These are phyloP conservation scores for Bombardia bombarda DNA, from an alignment of 495 filamentous ascomycete genomes.

Conservation along the genomic window DNA sequence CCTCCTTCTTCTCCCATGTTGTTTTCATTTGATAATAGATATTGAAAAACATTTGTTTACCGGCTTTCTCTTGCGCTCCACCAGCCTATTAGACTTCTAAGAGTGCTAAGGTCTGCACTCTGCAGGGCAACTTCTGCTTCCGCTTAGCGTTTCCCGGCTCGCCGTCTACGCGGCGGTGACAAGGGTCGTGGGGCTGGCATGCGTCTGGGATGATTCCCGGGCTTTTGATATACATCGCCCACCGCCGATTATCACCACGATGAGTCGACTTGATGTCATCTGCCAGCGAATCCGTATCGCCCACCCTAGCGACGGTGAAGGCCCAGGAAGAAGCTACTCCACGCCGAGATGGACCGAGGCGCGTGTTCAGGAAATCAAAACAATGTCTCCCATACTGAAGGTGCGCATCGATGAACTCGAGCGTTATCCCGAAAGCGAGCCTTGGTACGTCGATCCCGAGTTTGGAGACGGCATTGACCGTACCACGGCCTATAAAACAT, in stretches of 20 bases:
- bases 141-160: neutral
- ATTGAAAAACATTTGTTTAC: neutral
- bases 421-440: neutral
- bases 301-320: neutral
- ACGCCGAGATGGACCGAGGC: slow-evolving; percentile 2
- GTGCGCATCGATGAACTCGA: neutral
- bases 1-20: neutral
- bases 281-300: slow-evolving; percentile 4
- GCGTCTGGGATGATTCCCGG: neutral
- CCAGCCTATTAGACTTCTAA: no score
- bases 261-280: no score
- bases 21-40: neutral
- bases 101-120: no score
- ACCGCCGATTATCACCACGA: neutral
- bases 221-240: neutral
- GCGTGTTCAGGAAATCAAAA: neutral
- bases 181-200: neutral
- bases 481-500: neutral
- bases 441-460: neutral
- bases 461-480: slow-evolving; percentile 1
- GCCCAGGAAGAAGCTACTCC: neutral
- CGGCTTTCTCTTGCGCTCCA: no score
- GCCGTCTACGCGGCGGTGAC: neutral
- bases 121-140: neutral
- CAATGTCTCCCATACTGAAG: slow-evolving; percentile 1